phyloP scores from a whole-genome alignment of 371 early-diverging fungal genomes.

The Vavraia culicis region DNA sequence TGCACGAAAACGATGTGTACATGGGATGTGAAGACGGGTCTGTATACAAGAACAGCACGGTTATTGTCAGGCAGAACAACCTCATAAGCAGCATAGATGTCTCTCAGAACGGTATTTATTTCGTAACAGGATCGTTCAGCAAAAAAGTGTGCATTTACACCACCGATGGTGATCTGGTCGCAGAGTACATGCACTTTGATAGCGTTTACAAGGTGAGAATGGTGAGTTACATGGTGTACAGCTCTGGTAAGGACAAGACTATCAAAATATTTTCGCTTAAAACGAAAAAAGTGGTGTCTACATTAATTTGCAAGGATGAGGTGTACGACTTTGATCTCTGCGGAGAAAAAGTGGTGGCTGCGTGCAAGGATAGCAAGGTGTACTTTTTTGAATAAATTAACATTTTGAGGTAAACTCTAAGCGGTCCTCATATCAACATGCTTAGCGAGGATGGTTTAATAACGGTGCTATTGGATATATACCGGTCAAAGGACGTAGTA shows the following conservation, averaged over 20 bases:
- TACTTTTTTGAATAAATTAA: too few relatives aligned
- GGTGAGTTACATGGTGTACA: constrained; percentile 50
- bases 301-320: constrained; percentile 36
- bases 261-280: constrained; percentile 67
- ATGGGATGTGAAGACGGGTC: too few relatives aligned
- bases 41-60: too few relatives aligned
- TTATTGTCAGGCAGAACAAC: too few relatives aligned
- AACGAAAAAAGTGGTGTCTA: constrained; percentile 23
- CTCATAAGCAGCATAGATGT: too few relatives aligned
- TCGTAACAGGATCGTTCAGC: constrained; percentile 81
- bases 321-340: constrained; percentile 33
- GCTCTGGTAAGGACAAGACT: constrained; percentile 64
- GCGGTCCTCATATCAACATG: too few relatives aligned
- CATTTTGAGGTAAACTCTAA: too few relatives aligned
- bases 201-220: constrained; percentile 67
- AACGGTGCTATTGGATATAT: too few relatives aligned
- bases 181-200: constrained; percentile 61
- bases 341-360: constrained; percentile 27
- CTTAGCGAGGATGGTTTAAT: too few relatives aligned
- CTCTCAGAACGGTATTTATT: constrained; percentile 65
- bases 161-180: constrained; percentile 54
- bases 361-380: constrained; percentile 25
- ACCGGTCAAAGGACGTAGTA: too few relatives aligned
- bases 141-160: constrained; percentile 75
- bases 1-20: too few relatives aligned